Evolutionary conservation across 2,329 filamentous ascomycete genomes (phyloP).

Genomic region (Rutstroemia sp.): DNA sequence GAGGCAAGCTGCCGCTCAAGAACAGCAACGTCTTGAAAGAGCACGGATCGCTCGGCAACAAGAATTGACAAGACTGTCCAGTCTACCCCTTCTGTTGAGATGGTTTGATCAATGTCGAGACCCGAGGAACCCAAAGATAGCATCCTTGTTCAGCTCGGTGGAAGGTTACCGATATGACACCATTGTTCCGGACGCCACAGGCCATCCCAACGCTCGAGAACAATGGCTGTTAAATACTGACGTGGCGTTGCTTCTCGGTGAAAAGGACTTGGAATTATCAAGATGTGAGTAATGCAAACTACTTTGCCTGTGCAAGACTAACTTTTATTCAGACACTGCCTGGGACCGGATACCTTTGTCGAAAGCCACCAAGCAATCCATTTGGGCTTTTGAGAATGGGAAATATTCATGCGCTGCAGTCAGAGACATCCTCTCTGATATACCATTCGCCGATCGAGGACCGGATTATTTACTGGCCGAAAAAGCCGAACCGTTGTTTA

Average conservation of each 20-base stretch:
- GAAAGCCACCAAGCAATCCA: constrained; percentile 44
- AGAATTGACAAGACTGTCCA: constrained; percentile 46
- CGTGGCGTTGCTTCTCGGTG: constrained; percentile 54
- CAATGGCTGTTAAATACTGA: constrained; percentile 61
- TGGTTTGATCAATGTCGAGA: constrained; percentile 50
- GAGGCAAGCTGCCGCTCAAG: constrained; percentile 26
- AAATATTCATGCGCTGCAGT: constrained; percentile 37
- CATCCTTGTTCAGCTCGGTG: constrained; percentile 45
- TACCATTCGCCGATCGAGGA: constrained; percentile 37
- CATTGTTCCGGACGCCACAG: constrained; percentile 45
- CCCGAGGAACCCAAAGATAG: constrained; percentile 42
- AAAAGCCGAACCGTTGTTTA: constrained; percentile 1
- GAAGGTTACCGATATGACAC: constrained; percentile 59
- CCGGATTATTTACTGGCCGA: constrained; percentile 9
- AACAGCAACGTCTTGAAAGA: constrained; percentile 41
- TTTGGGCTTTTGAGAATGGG: constrained; percentile 53
- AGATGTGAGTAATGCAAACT: constrained; percentile 40
- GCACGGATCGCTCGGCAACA: constrained; percentile 44
- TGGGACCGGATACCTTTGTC: constrained; percentile 52
- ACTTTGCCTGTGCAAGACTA: constrained; percentile 4
- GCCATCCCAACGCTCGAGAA: constrained; percentile 50
- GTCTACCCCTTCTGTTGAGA: constrained; percentile 50
- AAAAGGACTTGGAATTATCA: constrained; percentile 54
- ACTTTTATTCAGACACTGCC: constrained; percentile 40
- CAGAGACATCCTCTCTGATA: background rate